Base-by-base conservation (phyloP, 2,329 filamentous ascomycete genomes). In the Grosmannia serpens region DNA sequence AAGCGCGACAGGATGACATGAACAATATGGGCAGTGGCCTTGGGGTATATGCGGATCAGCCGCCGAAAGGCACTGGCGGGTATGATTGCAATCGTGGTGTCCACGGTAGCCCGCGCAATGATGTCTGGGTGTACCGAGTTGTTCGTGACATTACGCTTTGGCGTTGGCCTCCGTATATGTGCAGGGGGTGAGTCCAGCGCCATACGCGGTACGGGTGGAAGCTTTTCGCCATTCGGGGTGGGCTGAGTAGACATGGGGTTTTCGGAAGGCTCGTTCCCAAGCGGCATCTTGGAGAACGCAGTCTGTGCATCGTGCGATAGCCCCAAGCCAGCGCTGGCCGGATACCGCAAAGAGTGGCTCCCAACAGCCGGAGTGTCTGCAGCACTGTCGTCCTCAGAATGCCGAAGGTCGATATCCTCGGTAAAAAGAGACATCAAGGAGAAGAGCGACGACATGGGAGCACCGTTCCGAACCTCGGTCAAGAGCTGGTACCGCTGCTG, bases 31-130 rank as follows among this genome's bases (percentile, higher is more conserved):
- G 94, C 87, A 2, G 94, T 96, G 11, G 95, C 91, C 74, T 95
- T 95, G 11, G 94, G 94, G 66, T 97, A 99, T 27, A 96, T 86
- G 67, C 89, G 85, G 55, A 95, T 99, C 56, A 99, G 77, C 10
- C 95, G 85, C 57, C 91, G 85, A 66, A 99, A 99, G 4, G 94
- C 95, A 68, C 91, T 96, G 1, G 94, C 94, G 1, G 95, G 95
- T 59, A 99, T 99, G 63, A 99, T 95, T 7, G 94, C 94, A 71
- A 99, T 96, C 0, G 95, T 99, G 0, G 94, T 99, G 69, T 99
- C 95, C 27, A 95, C 88, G 20, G 91, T 95, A 7, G 94, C 94
- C 63, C 94, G 83, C n/a, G 92, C 94, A 63, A 99, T 90, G 62
- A 99, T 94, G 67, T 99, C 94, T 13, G 94, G 94, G 71, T 99